Conservation (phyloP, 2,329 filamentous ascomycete genomes). For the Talaromyces sp. region DNA sequence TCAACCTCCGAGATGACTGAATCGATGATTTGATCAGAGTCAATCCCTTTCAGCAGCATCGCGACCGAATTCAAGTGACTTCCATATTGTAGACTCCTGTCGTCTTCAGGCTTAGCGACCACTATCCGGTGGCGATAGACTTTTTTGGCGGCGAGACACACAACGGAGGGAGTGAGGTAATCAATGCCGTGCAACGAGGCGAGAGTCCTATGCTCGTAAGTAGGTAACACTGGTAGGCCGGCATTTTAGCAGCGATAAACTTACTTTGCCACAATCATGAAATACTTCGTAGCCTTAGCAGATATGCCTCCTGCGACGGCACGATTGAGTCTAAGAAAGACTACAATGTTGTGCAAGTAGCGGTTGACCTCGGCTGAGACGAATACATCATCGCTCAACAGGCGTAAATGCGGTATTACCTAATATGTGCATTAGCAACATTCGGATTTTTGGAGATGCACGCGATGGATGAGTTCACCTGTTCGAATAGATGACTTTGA, state of each 20-base stretch:
- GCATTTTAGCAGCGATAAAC: conserved; percentile 20
- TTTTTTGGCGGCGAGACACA: conserved; percentile 77
- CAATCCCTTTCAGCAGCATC: conserved; percentile 59
- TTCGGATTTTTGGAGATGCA: not conserved
- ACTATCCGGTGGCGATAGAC: conserved; percentile 81
- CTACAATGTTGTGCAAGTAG: conserved; percentile 82
- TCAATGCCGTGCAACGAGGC: conserved; percentile 76
- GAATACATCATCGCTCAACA: conserved; percentile 56
- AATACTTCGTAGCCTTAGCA: conserved; percentile 72
- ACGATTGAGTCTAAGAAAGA: conserved; percentile 83
- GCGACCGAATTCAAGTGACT: conserved; percentile 69
- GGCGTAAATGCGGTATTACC: conserved; percentile 56
- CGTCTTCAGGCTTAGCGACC: conserved; percentile 64
- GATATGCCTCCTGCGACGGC: conserved; percentile 76
- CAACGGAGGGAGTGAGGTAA: conserved; percentile 79
- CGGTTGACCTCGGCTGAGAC: conserved; percentile 73
- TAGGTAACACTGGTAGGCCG: conserved; percentile 1
- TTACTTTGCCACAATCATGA: conserved; percentile 63
- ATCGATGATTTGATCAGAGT: conserved; percentile 55
- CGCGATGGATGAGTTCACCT: not conserved
- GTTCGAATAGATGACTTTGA: not conserved
- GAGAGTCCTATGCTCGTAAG: conserved; percentile 54
- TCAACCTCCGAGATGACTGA: conserved; percentile 57
- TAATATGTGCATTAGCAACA: conserved; percentile 18
- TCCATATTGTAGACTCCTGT: conserved; percentile 91